A percentile compares a stretch with the other conserved stretches of the same genome.
These are phyloP conservation scores for Phalaenopsis aphrodite DNA, from an alignment of 106 monocot species.

Conservation along the genomic window DNA sequence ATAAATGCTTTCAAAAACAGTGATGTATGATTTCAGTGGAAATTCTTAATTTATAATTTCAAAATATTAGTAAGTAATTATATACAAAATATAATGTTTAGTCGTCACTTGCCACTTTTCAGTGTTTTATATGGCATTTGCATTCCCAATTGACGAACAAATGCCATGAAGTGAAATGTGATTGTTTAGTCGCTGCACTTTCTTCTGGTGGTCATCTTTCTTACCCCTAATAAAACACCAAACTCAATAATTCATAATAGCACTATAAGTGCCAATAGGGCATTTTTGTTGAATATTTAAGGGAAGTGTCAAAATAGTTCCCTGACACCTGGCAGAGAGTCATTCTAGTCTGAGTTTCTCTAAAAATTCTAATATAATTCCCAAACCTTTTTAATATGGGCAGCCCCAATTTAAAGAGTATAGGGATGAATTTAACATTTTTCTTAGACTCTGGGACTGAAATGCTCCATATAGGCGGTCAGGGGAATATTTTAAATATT, in stretches of 20 bases:
- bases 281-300: neutral
- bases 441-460: no score
- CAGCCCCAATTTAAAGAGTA: no score
- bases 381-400: no score
- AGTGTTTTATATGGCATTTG: neutral
- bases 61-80: neutral
- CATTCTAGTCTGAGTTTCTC: no score
- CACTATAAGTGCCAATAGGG: neutral
- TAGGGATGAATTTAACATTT: no score
- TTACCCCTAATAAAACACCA: neutral
- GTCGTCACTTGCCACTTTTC: neutral
- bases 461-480: no score
- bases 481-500: no score
- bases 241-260: neutral
- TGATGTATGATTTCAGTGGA: neutral
- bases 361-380: no score
- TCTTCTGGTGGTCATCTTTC: neutral
- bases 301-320: no score
- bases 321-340: no score
- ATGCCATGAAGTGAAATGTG: no score
- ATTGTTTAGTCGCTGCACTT: neutral
- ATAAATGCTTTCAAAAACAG: no score
- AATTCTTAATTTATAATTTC: neutral
- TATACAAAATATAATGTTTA: neutral
- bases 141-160: neutral